Evolutionary conservation across 495 filamentous ascomycete genomes (phyloP).

Genomic region (Acidiella bohemica): DNA sequence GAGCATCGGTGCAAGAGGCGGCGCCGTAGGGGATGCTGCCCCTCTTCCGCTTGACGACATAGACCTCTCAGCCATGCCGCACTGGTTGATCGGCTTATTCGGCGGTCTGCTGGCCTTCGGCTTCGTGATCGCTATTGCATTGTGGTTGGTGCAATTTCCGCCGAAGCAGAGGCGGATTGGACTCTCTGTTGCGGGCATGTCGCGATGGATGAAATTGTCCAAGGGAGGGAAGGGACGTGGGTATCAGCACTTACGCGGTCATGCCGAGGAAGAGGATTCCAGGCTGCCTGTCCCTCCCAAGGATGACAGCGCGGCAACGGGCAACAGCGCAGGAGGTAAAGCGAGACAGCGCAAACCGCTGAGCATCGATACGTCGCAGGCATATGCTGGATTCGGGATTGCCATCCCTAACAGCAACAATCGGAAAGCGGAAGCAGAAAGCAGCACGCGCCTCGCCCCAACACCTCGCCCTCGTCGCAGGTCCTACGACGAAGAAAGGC

Average conservation of each 20-base stretch:
- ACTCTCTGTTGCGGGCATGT: too few relatives aligned
- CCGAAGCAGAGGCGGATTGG: neutral
- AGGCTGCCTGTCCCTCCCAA: neutral
- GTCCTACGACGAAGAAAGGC: conserved; percentile 10
- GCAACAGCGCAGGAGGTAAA: neutral
- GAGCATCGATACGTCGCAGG: conserved; percentile 3
- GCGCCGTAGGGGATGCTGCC: too few relatives aligned
- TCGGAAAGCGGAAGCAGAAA: neutral
- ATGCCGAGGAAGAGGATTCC: neutral
- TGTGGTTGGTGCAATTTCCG: conserved; percentile 9
- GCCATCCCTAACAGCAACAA: neutral
- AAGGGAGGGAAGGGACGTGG: too few relatives aligned
- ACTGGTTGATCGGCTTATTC: conserved; percentile 3
- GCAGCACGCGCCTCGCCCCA: neutral
- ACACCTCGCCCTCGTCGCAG: neutral
- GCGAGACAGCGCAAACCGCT: conserved; percentile 1
- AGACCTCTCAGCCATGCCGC: conserved; percentile 6
- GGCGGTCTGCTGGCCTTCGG: conserved; percentile 7
- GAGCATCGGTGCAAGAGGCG: too few relatives aligned
- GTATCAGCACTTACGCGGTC: neutral
- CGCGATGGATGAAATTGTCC: too few relatives aligned
- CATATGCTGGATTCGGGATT: conserved; percentile 5
- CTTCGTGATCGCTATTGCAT: conserved; percentile 1
- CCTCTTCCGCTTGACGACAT: too few relatives aligned
- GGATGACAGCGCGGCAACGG: neutral